A percentile compares a stretch with the other conserved stretches of the same genome.
These are phyloP conservation scores for Linnemannia elongata DNA, from an alignment of 192 early-diverging fungal species.

Conservation along the genomic window DNA sequence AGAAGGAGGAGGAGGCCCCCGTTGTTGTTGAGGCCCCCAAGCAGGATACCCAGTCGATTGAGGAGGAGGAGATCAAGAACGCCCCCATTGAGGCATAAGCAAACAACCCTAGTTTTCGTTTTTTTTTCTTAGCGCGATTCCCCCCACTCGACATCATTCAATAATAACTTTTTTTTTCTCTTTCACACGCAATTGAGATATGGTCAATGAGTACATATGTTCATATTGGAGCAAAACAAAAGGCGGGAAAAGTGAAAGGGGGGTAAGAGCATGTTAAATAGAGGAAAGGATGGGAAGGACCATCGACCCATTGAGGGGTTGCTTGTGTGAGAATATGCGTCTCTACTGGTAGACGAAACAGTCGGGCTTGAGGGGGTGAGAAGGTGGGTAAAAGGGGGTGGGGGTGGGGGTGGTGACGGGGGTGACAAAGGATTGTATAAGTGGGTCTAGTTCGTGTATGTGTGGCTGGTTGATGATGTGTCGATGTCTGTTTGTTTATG, in stretches of 20 bases:
- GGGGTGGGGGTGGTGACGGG: neutral
- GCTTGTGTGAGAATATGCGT: neutral
- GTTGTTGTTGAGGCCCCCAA: neutral
- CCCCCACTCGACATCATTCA: neutral
- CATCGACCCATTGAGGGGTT: too few species aligned
- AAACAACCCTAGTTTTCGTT: neutral
- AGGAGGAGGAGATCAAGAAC: constrained; percentile 17
- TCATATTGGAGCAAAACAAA: too few species aligned
- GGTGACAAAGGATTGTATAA: neutral
- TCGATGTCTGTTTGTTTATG: neutral
- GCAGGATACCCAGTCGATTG: constrained; percentile 8
- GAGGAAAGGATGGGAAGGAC: too few species aligned
- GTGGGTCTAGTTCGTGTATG: neutral
- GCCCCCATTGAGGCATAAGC: constrained; percentile 20
- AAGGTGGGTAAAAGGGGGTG: neutral
- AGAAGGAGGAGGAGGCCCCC: neutral
- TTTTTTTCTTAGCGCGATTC: neutral
- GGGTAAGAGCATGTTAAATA: too few species aligned
- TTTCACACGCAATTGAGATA: neutral
- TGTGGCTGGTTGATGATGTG: neutral
- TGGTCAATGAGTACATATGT: too few species aligned
- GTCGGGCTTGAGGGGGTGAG: neutral
- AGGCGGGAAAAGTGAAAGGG: too few species aligned
- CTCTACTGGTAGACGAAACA: neutral
- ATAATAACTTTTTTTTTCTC: neutral